Conservation (phyloP, 2,329 filamentous ascomycete genomes). For the Aspergillus cejpii region DNA sequence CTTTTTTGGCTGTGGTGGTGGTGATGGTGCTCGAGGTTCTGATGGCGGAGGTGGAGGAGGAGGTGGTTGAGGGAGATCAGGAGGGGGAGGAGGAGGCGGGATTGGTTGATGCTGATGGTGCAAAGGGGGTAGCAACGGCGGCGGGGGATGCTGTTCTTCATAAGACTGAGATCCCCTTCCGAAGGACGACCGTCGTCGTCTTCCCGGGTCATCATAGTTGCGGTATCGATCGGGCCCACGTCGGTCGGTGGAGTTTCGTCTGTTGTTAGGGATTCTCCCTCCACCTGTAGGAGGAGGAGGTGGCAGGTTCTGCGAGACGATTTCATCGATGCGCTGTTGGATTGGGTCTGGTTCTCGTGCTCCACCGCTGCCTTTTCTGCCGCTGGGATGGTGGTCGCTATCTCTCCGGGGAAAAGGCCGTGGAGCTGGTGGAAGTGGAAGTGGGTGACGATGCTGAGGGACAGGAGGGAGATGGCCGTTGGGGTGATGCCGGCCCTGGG, state of each 20-base stretch:
- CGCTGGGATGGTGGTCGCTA: constrained; percentile 10
- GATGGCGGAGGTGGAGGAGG: constrained; percentile 8
- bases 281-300: neutral
- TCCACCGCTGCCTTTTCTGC: constrained; percentile 4
- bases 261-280: constrained; percentile 2
- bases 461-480: constrained; percentile 16
- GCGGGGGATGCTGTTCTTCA: constrained; percentile 6
- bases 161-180: constrained; percentile 1
- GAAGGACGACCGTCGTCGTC: constrained; percentile 11
- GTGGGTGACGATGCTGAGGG: constrained; percentile 17
- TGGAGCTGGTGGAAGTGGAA: constrained; percentile 16
- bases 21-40: too few species aligned
- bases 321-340: constrained; percentile 35
- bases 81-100: constrained; percentile 17
- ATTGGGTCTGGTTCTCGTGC: constrained; percentile 23
- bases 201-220: constrained; percentile 12
- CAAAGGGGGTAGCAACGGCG: neutral
- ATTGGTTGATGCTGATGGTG: neutral
- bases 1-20: constrained; percentile 3
- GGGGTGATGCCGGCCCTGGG: constrained; percentile 10
- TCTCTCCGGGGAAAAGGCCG: constrained; percentile 15
- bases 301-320: constrained; percentile 26
- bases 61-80: constrained; percentile 4
- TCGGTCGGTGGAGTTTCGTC: constrained; percentile 6
- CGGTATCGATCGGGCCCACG: constrained; percentile 15